These are phyloP conservation scores for Funneliformis caledonium DNA, from an alignment of 371 early-diverging fungal species.

Conservation along the genomic window DNA sequence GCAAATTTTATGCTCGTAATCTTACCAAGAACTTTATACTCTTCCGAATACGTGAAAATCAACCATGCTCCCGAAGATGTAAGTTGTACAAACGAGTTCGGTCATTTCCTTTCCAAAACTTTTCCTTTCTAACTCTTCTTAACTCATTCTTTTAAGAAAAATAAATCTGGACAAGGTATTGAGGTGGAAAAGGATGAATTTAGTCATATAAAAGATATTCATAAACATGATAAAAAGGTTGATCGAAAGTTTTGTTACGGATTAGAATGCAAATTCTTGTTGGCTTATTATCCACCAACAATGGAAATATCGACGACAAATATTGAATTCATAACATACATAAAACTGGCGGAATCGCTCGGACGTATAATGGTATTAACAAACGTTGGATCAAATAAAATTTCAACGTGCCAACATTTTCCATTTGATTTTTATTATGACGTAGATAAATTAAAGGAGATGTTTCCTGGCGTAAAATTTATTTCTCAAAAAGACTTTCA, in stretches of 20 bases:
- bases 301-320: conserved; percentile 24
- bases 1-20: no score
- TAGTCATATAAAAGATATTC: no score
- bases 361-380: conserved; percentile 32
- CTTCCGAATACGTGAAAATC: no score
- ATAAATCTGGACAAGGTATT: no score
- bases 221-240: background rate
- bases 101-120: no score
- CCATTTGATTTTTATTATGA: conserved; percentile 36
- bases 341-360: conserved; percentile 4
- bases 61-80: no score
- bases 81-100: no score
- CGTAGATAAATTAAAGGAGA: background rate
- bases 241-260: conserved; percentile 32
- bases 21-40: no score
- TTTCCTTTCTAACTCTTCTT: no score
- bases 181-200: no score
- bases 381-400: background rate
- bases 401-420: conserved; percentile 13
- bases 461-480: background rate
- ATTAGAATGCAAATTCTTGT: conserved; percentile 32
- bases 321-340: background rate
- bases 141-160: no score
- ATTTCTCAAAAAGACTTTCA: conserved; percentile 31
- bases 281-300: conserved; percentile 4